Conservation (phyloP, 306 rosid species). For the Quercus cerris region DNA sequence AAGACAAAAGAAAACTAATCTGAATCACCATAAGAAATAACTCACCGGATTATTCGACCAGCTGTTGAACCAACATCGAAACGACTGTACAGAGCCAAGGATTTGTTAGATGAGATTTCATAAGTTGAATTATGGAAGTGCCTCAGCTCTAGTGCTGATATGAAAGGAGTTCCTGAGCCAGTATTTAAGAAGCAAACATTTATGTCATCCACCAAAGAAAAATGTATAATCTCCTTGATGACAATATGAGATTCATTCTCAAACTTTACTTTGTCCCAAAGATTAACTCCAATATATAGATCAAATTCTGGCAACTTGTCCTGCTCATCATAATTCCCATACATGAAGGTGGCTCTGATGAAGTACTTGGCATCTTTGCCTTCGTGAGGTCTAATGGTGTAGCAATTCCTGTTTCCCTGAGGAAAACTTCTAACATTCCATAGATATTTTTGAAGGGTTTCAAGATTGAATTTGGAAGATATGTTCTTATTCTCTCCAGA, state of each 20-base stretch:
- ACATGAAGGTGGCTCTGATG: slow-evolving; percentile 35
- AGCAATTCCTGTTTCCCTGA: slow-evolving; percentile 39
- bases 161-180: slow-evolving; percentile 48
- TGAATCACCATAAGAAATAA: not conserved
- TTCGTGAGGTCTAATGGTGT: slow-evolving; percentile 21
- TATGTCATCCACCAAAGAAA: slow-evolving; percentile 24
- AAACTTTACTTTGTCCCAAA: slow-evolving; percentile 29
- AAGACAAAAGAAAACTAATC: too few relatives aligned
- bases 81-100: slow-evolving; percentile 21
- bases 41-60: slow-evolving; percentile 34
- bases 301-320: slow-evolving; percentile 30
- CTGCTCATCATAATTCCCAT: slow-evolving; percentile 37
- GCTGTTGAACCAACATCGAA: slow-evolving; percentile 32
- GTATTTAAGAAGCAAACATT: slow-evolving; percentile 42
- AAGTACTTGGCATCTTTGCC: slow-evolving; percentile 30
- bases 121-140: slow-evolving; percentile 29
- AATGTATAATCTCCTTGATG: slow-evolving; percentile 34
- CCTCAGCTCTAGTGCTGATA: slow-evolving; percentile 51
- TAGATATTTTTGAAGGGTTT: not conserved
- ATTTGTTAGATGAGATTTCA: not conserved
- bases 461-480: not conserved
- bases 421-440: slow-evolving; percentile 41
- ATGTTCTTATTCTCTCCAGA: slow-evolving; percentile 18
- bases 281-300: slow-evolving; percentile 28
- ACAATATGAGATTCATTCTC: not conserved